Evolutionary conservation across 768 basidiomycete species (phyloP), one percentile per base, ranked within the genome.

Genomic region (Agaricus blazei): DNA sequence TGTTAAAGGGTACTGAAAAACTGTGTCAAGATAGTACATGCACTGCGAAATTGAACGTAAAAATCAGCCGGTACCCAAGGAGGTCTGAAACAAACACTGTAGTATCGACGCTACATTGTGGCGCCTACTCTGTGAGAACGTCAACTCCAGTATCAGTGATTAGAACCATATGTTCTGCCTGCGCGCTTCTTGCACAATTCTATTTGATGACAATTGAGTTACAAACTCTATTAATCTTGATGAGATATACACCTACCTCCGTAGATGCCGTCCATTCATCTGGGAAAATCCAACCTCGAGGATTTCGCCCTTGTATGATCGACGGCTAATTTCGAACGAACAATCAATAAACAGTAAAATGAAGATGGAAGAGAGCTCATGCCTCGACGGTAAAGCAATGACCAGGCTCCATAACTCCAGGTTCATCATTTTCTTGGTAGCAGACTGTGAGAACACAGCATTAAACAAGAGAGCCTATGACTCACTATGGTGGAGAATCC

Each of bases 191-290:
- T 1, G 88, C 89, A 48, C 90, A 89, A 54, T 86, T 87, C 90
- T 93, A 46, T 34, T 0, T 19, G 27, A 54, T 48, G 24, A 23
- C 27, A 31, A 19, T 19, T 29, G 7, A 47, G 46, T 45, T 23
- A 48, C 3, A 46, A 27, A 3, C 26, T 26, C 15, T 26, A 15
- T 15, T 9, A 12, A 29, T 34, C 34, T 34, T 3, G 9, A 15
- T 34, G 27, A 29, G 23, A 14, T 53, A 7, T 1, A 9, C 8
- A 56, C 81, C 52, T 64, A 84, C 93, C 75, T 89, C 85, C 0
- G 93, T 93, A 0, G 89, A 88, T n/a, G 88, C 84, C 2, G 92
- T 93, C 94, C 94, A 96, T 26, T 90, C 91, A 65, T 96, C 94
- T 2, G 90, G 90, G 67, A 90, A 95, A 55, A 91, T 81, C 82